Base-by-base conservation (phyloP, 2,329 filamentous ascomycete species). In the Sporothrix humicola region DNA sequence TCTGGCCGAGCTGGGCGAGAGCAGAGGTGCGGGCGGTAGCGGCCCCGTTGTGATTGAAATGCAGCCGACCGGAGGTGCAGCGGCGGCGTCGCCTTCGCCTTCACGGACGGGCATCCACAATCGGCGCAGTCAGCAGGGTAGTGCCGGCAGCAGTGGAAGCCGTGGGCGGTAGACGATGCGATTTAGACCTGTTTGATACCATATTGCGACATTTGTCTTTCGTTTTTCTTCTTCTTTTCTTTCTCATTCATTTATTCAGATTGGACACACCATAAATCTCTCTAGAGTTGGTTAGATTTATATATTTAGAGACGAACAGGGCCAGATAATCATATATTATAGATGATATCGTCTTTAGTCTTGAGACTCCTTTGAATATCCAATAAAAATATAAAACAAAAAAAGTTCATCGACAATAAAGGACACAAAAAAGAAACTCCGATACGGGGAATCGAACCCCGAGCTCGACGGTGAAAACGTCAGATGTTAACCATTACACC, bases 1-100 rank as follows among this genome's bases (percentile, higher is more conserved):
- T 44, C 68, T 74, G 31, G 75, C 75, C 17, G 75, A 76, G 70
- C 73, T 74, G 37, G 75, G 75, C 17, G 59, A 74, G 61, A 63
- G 52, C 26, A 56, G 52, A n/a, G 58, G 42, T 7, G 52, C 20
- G 17, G 58, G 42, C 13, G 52, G 37, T 23, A 56, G 44, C 4
- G 70, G 61, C 31, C 59, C 50, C 8, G 68, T 65, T 17, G 46
- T 37, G 3, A 69, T 72, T 20, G 69, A 75, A 59, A 69, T 74
- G 66, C 68, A 71, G 63, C 63, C 71, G 52, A 15, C 42, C 6
- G 20, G 42, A 6, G 61, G 61, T 13, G 42, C 20, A 44, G 42
- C 56, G 26, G 26, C 59, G 8, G 66, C 66, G 5, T 50, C 50
- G 15, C 46, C 66, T 2, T 50, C 50, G 15, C 56, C 66, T 3